A percentile compares a stretch with the other conserved stretches of the same genome.
phyloP scores from a whole-genome alignment of 2,329 filamentous ascomycete genomes.

The Cytospora leucostoma region DNA sequence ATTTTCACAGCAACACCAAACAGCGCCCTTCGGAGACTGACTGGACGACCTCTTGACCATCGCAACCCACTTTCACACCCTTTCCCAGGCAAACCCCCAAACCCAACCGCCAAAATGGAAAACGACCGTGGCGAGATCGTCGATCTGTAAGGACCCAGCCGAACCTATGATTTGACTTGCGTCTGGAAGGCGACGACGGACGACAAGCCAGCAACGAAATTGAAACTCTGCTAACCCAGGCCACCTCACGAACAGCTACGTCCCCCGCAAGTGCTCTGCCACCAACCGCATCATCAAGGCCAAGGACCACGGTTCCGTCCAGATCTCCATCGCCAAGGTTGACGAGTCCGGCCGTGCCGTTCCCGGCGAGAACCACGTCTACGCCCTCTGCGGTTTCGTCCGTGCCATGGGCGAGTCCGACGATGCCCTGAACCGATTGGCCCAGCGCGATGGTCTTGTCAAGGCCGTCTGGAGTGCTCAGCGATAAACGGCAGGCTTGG shows the following conservation, averaged over 20 bases:
- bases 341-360: constrained; percentile 95
- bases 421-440: constrained; percentile 91
- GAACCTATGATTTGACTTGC: constrained; percentile 8
- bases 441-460: constrained; percentile 93
- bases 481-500: constrained; percentile 49
- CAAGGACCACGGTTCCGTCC: constrained; percentile 98
- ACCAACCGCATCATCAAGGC: constrained; percentile 99
- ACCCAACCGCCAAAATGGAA: constrained; percentile 77
- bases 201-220: not conserved
- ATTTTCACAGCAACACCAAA: constrained; percentile 20
- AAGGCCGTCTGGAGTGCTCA: constrained; percentile 93
- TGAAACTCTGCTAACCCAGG: constrained; percentile 34
- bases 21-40: constrained; percentile 27
- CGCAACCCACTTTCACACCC: constrained; percentile 37
- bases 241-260: constrained; percentile 65
- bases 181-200: constrained; percentile 19
- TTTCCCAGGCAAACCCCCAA: constrained; percentile 37
- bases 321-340: constrained; percentile 96
- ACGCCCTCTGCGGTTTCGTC: constrained; percentile 96
- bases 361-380: constrained; percentile 96
- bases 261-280: constrained; percentile 97
- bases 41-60: constrained; percentile 36
- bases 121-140: constrained; percentile 98
- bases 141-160: constrained; percentile 75
- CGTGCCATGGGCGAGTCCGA: constrained; percentile 97